Evolutionary conservation across 2,329 filamentous ascomycete genomes (phyloP).

Genomic region (Thielaviopsis euricoi): DNA sequence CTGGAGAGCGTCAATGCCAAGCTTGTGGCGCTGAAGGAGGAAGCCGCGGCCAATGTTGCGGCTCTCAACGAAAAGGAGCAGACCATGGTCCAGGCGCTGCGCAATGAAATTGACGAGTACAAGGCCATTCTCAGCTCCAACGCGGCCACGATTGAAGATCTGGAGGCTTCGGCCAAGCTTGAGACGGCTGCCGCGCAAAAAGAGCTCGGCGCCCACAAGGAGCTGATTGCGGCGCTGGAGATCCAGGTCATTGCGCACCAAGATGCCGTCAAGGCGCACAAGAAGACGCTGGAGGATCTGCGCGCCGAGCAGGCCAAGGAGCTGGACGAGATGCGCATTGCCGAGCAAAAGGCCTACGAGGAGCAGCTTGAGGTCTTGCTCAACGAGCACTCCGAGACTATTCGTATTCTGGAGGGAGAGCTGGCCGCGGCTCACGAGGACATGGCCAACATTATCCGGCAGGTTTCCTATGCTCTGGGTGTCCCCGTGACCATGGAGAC

Average conservation of each 20-base stretch:
- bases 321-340: constrained; percentile 29
- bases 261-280: constrained; percentile 35
- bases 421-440: constrained; percentile 50
- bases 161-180: constrained; percentile 55
- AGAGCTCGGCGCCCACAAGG: constrained; percentile 29
- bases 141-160: constrained; percentile 49
- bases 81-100: constrained; percentile 43
- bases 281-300: constrained; percentile 33
- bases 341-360: constrained; percentile 39
- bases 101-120: constrained; percentile 65
- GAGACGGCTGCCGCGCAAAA: constrained; percentile 43
- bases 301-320: constrained; percentile 33
- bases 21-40: constrained; percentile 26
- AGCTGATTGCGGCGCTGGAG: constrained; percentile 36
- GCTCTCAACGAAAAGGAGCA: constrained; percentile 35
- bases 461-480: constrained; percentile 43
- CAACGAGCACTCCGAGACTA: constrained; percentile 40
- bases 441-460: constrained; percentile 45
- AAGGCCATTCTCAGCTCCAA: constrained; percentile 56
- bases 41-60: constrained; percentile 24
- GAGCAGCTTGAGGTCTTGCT: constrained; percentile 41
- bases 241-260: constrained; percentile 44
- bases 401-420: constrained; percentile 41
- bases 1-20: constrained; percentile 36
- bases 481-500: constrained; percentile 52